Conservation (phyloP, 495 filamentous ascomycete genomes). For the Stereocaulon alpinum region DNA sequence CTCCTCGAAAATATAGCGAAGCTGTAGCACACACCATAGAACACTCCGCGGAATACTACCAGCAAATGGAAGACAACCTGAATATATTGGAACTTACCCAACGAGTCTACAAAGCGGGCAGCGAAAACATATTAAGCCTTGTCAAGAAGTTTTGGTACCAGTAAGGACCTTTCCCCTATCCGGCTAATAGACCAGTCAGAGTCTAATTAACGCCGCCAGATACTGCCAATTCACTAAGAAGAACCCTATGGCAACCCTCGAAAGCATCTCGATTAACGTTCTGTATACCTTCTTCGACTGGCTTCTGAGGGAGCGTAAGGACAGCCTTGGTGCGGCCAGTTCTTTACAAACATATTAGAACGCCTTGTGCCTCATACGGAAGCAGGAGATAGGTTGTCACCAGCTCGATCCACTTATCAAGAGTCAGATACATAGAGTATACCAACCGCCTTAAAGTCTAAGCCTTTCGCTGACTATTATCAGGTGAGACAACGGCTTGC, state of each 20-base stretch:
- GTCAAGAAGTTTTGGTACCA: not conserved
- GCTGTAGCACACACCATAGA: not conserved
- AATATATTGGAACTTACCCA: not conserved
- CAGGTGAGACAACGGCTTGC: not conserved
- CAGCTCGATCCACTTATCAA: not conserved
- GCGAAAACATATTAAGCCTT: not conserved
- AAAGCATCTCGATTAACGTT: not conserved
- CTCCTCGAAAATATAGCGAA: not conserved
- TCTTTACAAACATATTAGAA: not conserved
- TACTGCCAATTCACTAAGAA: not conserved
- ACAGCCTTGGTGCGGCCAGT: not conserved
- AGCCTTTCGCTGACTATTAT: not conserved
- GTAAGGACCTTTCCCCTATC: not conserved
- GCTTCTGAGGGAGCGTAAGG: not conserved
- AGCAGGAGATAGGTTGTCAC: not conserved
- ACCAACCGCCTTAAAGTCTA: not conserved
- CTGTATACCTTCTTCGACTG: not conserved
- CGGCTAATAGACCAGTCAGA: not conserved
- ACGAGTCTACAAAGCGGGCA: not conserved
- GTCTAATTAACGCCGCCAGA: not conserved
- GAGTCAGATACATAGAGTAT: not conserved
- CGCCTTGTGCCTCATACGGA: not conserved
- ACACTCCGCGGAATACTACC: not conserved
- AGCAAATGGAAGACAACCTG: not conserved
- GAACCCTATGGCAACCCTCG: not conserved